These are phyloP conservation scores for Chaetoceros tenuissimus DNA, from an alignment of 108 stramenopile genomes.

Conservation along the genomic window DNA sequence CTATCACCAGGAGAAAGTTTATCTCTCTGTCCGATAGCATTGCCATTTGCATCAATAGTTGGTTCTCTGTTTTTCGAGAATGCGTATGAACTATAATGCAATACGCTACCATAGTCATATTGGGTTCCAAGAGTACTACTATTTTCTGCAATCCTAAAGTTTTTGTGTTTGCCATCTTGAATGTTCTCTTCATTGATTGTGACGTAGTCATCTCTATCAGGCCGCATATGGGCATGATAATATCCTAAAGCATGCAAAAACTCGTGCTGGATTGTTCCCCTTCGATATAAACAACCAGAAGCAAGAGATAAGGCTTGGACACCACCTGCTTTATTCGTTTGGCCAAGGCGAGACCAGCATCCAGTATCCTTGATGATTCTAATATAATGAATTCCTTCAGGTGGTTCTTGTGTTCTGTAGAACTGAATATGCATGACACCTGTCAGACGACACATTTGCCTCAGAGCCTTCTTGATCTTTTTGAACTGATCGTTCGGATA, in stretches of 20 bases:
- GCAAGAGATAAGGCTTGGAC: slow-evolving; percentile 1
- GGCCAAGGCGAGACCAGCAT: slow-evolving; percentile 1
- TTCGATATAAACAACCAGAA: slow-evolving; percentile 2
- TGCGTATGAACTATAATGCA: slow-evolving; percentile 32
- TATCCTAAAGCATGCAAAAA: slow-evolving; percentile 43
- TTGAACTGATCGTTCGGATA: neutral
- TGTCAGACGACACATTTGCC: neutral
- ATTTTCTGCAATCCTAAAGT: slow-evolving; percentile 12
- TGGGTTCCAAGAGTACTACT: slow-evolving; percentile 13
- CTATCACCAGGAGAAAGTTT: neutral
- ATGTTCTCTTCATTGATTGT: slow-evolving; percentile 20
- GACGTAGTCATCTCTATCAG: slow-evolving; percentile 41
- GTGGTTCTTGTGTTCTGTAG: neutral
- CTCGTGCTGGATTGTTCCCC: slow-evolving; percentile 15
- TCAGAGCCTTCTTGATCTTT: neutral
- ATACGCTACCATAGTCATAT: slow-evolving; percentile 35
- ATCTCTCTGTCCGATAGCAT: neutral
- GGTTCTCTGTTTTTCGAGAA: slow-evolving; percentile 6
- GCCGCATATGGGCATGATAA: slow-evolving; percentile 40
- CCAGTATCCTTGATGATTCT: neutral
- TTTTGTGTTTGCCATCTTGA: slow-evolving; percentile 2
- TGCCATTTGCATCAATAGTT: neutral
- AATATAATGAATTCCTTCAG: neutral
- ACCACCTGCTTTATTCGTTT: neutral
- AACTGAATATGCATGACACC: neutral